Evolutionary conservation across 148 eudicot species (phyloP).

Genomic region (Chenopodium berlandieri): DNA sequence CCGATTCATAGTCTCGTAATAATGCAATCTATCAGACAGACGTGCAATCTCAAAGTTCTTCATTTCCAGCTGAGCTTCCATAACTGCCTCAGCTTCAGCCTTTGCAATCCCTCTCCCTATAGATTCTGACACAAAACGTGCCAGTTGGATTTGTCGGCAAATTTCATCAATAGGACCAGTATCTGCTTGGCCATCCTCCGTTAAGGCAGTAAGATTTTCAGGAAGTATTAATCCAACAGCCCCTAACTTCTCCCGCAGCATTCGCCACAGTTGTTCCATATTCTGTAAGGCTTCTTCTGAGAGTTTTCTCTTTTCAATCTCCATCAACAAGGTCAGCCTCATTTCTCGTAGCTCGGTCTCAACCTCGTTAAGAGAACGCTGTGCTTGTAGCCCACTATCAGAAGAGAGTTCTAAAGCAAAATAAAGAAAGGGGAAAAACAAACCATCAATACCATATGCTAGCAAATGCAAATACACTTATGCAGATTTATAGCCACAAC

Average conservation of each 20-base stretch:
- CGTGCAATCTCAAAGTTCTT: conserved; percentile 94
- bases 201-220: conserved; percentile 38
- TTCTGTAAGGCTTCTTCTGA: conserved; percentile 61
- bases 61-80: conserved; percentile 68
- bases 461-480: background rate
- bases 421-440: conserved; percentile 11
- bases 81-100: conserved; percentile 79
- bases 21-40: conserved; percentile 73
- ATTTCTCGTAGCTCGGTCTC: conserved; percentile 79
- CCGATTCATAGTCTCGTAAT: conserved; percentile 84
- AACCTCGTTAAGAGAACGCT: conserved; percentile 41
- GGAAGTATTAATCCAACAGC: conserved; percentile 72
- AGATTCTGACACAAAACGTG: conserved; percentile 69
- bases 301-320: conserved; percentile 88
- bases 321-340: conserved; percentile 70
- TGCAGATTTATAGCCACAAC: too few species aligned
- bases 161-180: conserved; percentile 56
- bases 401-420: conserved; percentile 64
- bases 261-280: conserved; percentile 66
- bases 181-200: conserved; percentile 37
- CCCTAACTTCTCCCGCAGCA: conserved; percentile 52
- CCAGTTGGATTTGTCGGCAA: conserved; percentile 58
- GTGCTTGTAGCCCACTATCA: conserved; percentile 56
- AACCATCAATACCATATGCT: conserved; percentile 4
- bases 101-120: conserved; percentile 77